These are phyloP conservation scores for Fomitopsis betulina DNA, from an alignment of 1,284 basidiomycete genomes.

Conservation along the genomic window DNA sequence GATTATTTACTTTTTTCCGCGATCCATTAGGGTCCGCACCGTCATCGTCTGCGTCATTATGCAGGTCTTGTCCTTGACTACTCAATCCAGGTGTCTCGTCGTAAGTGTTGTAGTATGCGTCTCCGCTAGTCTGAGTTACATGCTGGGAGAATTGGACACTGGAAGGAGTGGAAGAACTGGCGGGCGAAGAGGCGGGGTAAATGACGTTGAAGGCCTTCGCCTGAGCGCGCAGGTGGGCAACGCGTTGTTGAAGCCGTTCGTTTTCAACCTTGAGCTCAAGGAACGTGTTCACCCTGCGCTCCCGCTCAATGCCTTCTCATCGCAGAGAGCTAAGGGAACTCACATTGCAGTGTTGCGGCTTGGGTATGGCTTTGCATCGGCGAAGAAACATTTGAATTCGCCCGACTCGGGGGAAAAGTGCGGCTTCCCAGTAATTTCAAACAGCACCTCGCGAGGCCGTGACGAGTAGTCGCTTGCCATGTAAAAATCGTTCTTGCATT, in stretches of 20 bases:
- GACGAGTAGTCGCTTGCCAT: constrained; percentile 19
- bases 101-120: constrained; percentile 8
- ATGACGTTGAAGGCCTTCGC: constrained; percentile 13
- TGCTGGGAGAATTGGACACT: background rate
- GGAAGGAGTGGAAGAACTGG: background rate
- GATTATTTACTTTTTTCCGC: constrained; percentile 36
- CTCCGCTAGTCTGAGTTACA: background rate
- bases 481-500: constrained; percentile 36
- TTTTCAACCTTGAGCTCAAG: constrained; percentile 78
- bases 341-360: constrained; percentile 69
- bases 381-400: constrained; percentile 57
- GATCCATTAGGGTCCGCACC: constrained; percentile 8
- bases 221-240: constrained; percentile 38
- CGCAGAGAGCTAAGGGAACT: constrained; percentile 13
- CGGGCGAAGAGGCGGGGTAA: constrained; percentile 8
- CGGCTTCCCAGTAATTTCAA: constrained; percentile 70
- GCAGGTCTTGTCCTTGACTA: constrained; percentile 3
- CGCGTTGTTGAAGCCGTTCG: constrained; percentile 55
- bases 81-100: constrained; percentile 7
- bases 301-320: background rate
- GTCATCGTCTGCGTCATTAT: constrained; percentile 8
- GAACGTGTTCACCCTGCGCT: constrained; percentile 65
- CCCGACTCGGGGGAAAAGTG: constrained; percentile 32
- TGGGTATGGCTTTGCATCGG: constrained; percentile 73
- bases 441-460: constrained; percentile 49